Base-by-base conservation (phyloP, 495 filamentous ascomycete species). In the Talaromyces liani region DNA sequence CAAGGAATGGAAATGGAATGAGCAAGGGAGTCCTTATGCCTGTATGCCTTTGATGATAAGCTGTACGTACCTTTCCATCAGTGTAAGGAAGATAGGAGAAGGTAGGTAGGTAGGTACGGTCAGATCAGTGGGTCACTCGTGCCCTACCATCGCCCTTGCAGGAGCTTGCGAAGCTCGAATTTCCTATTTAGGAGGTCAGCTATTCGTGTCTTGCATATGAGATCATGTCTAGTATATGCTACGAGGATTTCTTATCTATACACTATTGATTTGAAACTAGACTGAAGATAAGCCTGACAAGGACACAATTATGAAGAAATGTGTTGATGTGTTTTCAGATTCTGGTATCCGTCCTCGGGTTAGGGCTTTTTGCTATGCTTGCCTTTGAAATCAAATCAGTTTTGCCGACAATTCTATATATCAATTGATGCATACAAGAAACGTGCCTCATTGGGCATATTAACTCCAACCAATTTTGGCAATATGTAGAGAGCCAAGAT, bases 1-100 rank as follows among this genome's bases (percentile, higher is more conserved):
- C 8, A n/a, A 24, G 53, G 53, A 27, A 56, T 56, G 53, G 53
- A 29, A 49, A 61, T 29, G 59, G 59, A 41, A 61, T 61, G 59
- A 61, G 59, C 59, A 61, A 61, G 59, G 59, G n/a, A n/a, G n/a
- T n/a, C n/a, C n/a, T n/a, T n/a, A n/a, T n/a, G n/a, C n/a, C n/a
- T n/a, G n/a, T n/a, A n/a, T n/a, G n/a, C n/a, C n/a, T n/a, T n/a
- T n/a, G n/a, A n/a, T n/a, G 36, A 41, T 41, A 39, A 39, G 36
- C 36, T 16, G 36, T 41, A 36, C 33, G 36, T 41, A 16, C 1
- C 36, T 6, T 41, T 41, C 36, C 3, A 41, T 41, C 36, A 41
- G 12, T 56, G 54, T 36, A 9, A 36, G 33, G 33, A 2, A 60
- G 20, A 41, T 60, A 25, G n/a, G 31, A 60, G 29, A 41, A 27